Evolutionary conservation across 768 basidiomycete genomes (phyloP).

Genomic region (Auriscalpium microsporum): DNA sequence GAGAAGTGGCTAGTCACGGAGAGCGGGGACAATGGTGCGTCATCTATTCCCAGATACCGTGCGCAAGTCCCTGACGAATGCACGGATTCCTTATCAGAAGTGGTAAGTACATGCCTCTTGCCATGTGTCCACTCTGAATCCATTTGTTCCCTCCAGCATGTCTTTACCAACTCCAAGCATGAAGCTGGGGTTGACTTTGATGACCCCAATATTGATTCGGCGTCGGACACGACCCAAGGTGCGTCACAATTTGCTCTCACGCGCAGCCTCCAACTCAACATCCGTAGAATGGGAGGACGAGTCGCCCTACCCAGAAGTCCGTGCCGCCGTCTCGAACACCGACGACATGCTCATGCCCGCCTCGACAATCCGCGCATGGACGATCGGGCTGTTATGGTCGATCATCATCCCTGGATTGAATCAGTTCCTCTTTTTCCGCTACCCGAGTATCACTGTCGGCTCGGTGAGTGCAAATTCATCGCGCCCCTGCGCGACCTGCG

Average conservation of each 20-base stretch:
- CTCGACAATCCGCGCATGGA: slow-evolving; percentile 60
- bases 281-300: slow-evolving; percentile 43
- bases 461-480: slow-evolving; percentile 16
- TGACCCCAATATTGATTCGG: slow-evolving; percentile 13
- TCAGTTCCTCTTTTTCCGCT: slow-evolving; percentile 60
- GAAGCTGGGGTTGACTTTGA: slow-evolving; percentile 6
- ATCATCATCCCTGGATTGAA: slow-evolving; percentile 59
- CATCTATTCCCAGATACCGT: no score
- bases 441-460: slow-evolving; percentile 14
- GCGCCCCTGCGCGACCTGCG: not conserved
- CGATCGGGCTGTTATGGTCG: slow-evolving; percentile 63
- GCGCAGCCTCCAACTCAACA: no score
- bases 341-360: slow-evolving; percentile 60
- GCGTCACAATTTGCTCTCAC: not conserved
- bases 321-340: slow-evolving; percentile 64
- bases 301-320: slow-evolving; percentile 80
- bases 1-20: slow-evolving; percentile 13
- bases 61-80: no score
- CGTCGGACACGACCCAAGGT: slow-evolving; percentile 9
- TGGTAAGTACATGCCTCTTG: slow-evolving; percentile 5
- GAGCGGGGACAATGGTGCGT: slow-evolving; percentile 2
- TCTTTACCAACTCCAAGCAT: not conserved
- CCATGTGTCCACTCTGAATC: not conserved
- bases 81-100: slow-evolving; percentile 1
- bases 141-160: not conserved